Evolutionary conservation across 2,329 filamentous ascomycete species (phyloP), one percentile per base, ranked within the genome.

Genomic region (Xylariomycetidae sp.): DNA sequence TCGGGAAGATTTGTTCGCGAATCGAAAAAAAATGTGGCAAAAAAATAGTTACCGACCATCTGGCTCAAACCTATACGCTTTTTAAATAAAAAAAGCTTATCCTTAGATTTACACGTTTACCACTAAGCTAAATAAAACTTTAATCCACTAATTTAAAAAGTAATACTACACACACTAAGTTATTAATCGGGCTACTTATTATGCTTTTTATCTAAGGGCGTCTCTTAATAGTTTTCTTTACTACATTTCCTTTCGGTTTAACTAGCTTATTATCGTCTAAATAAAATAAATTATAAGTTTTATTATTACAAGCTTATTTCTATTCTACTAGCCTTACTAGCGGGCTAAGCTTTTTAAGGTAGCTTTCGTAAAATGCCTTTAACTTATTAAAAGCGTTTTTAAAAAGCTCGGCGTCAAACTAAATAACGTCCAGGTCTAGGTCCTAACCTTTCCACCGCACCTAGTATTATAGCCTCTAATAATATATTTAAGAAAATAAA

Each of bases 191-290:
- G n/a, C n/a, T n/a, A n/a, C n/a, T n/a, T n/a, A n/a, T n/a, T n/a
- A n/a, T n/a, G n/a, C n/a, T n/a, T n/a, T n/a, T n/a, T n/a, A n/a
- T 37, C 13, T 24, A 30, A 33, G 28, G 22, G 17, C 19, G 31
- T 9, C 12, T 3, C 15, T n/a, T 13, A 14, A 24, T 24, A 32
- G 7, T 29, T 13, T 15, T 35, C 19, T 19, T 23, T 35, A 26
- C 19, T 17, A 7, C 15, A 14, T 13, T 32, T 26, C 19, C 20
- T 32, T 22, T 19, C 10, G 7, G 6, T 26, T 32, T 32, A 19
- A 34, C 23, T 27, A 29, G 19, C 4, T 29, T 17, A 1, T 57
- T 58, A 29, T 29, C 17, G n/a, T 23, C 23, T 19, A 19, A 27
- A 20, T 34, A 14, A 12, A 29, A 17, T 23, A 15, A 6, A 16